Evolutionary conservation across 345 rosid species (phyloP), one percentile per base, ranked within the genome.

Genomic region (Citrus hindsii): DNA sequence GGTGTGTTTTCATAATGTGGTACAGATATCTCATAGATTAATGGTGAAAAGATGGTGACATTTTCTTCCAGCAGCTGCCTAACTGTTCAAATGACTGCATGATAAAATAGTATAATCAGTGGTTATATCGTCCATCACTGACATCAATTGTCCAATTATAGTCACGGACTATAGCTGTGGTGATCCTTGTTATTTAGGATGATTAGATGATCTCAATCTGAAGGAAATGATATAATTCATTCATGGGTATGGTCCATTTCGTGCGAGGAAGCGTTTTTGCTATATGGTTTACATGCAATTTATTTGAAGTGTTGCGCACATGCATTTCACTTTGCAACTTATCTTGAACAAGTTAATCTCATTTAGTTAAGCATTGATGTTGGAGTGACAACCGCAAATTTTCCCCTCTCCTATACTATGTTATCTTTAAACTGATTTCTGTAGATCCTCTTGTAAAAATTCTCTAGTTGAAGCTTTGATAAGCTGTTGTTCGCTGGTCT

Each of bases 11-110:
- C 48, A 60, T 30, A 38, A 40, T 42, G 55, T 67, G 55, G 19
- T 75, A 67, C 30, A 59, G 66, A 22, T 73, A 73, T 58, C 53
- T 28, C 27, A 58, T 67, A 58, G 59, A 56, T 73, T 66, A 42
- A 66, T 30, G 27, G 40, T 22, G 10, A 71, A 16, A 25, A 22
- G 73, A 27, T 58, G 28, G 65, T 62, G 33, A 46, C 12, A 19
- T 37, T 77, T 13, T 56, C 35, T 62, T 72, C 56, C 10, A n/a
- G 58, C 27, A n/a, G 68, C 18, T 28, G 64, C 42, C 32, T 60
- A 21, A 25, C n/a, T 65, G 48, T 51, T 30, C 19, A 13, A 22
- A 66, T 74, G 22, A 28, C 51, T 35, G 37, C 37, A 35, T 35
- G 37, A 35, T 35, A 35, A 35, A 35, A 35, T 35, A 35, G 37